Percentiles rank a stretch among this genome's conserved stretches.
Evolutionary conservation across 2,329 filamentous ascomycete species (phyloP).

Genomic region (Sordariomycetes sp.): DNA sequence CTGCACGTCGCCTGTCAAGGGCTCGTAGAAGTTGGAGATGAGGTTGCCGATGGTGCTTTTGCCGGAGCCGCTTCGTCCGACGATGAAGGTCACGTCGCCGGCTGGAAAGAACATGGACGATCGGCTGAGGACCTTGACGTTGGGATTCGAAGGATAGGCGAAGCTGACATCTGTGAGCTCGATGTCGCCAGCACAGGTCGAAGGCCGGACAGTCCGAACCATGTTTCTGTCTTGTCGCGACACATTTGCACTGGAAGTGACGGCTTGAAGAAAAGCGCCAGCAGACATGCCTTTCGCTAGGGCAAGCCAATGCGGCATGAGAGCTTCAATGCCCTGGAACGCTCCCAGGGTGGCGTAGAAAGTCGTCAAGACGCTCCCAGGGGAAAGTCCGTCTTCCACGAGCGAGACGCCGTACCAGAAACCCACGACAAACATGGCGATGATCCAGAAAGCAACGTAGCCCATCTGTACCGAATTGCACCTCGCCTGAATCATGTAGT

Average conservation of each 20-base stretch:
- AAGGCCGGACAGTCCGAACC: slow-evolving; percentile 16
- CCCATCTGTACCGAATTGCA: slow-evolving; percentile 65
- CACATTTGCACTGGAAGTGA: slow-evolving; percentile 7
- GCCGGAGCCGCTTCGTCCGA: slow-evolving; percentile 82
- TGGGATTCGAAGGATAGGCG: slow-evolving; percentile 64
- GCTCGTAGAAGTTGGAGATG: slow-evolving; percentile 67
- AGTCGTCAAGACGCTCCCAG: slow-evolving; percentile 67
- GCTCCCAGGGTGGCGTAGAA: slow-evolving; percentile 78
- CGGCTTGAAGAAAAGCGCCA: slow-evolving; percentile 38
- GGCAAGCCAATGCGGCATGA: slow-evolving; percentile 69
- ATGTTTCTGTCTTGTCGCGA: slow-evolving; percentile 1
- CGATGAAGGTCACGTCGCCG: slow-evolving; percentile 67
- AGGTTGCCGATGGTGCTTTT: slow-evolving; percentile 85
- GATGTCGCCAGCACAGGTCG: slow-evolving; percentile 55
- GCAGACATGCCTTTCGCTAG: slow-evolving; percentile 74
- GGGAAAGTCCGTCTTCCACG: slow-evolving; percentile 47
- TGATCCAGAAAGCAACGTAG: slow-evolving; percentile 63
- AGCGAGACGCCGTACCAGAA: slow-evolving; percentile 81
- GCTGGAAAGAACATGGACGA: slow-evolving; percentile 62
- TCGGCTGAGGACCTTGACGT: slow-evolving; percentile 47
- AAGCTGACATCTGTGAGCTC: slow-evolving; percentile 69
- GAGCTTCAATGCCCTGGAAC: slow-evolving; percentile 63
- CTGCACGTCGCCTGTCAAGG: slow-evolving; percentile 53
- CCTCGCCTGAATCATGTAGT: slow-evolving; percentile 60
- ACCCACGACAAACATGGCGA: slow-evolving; percentile 74